Evolutionary conservation across 2,329 filamentous ascomycete species (phyloP).

Genomic region (Alternaria sp.): DNA sequence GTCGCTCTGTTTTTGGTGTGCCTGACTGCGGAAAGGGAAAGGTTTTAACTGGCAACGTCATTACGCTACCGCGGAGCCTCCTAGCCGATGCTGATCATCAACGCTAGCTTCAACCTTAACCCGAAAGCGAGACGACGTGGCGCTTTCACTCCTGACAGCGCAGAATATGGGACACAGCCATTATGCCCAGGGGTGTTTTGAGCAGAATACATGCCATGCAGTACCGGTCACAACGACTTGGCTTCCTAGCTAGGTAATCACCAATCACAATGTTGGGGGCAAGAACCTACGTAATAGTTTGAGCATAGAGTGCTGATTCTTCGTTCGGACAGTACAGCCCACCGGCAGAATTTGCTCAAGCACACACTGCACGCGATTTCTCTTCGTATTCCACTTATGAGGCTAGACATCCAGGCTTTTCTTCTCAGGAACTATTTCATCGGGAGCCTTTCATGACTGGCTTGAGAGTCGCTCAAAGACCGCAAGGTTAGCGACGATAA

Average conservation of each 20-base stretch:
- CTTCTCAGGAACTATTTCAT: too few species aligned
- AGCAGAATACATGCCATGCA: too few species aligned
- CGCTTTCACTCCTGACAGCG: background rate
- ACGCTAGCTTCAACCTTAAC: conserved; percentile 2
- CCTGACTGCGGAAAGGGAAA: background rate
- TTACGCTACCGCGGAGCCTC: background rate
- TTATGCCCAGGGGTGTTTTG: too few species aligned
- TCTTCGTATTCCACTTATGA: background rate
- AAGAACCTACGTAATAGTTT: too few species aligned
- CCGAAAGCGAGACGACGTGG: background rate
- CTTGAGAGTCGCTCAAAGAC: too few species aligned
- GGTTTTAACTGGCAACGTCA: background rate
- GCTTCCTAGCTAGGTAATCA: too few species aligned
- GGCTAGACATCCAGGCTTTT: too few species aligned
- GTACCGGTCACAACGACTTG: too few species aligned
- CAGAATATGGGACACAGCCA: background rate
- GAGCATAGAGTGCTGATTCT: background rate
- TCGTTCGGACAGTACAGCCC: background rate
- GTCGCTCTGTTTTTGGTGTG: background rate
- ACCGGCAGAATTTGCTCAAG: background rate
- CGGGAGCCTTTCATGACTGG: too few species aligned
- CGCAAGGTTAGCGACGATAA: too few species aligned
- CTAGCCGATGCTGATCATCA: conserved; percentile 4
- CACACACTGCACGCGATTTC: background rate
- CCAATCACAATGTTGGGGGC: too few species aligned